phyloP scores from a whole-genome alignment of 805 yeast genomes.

The Lipomyces mesembrius region DNA sequence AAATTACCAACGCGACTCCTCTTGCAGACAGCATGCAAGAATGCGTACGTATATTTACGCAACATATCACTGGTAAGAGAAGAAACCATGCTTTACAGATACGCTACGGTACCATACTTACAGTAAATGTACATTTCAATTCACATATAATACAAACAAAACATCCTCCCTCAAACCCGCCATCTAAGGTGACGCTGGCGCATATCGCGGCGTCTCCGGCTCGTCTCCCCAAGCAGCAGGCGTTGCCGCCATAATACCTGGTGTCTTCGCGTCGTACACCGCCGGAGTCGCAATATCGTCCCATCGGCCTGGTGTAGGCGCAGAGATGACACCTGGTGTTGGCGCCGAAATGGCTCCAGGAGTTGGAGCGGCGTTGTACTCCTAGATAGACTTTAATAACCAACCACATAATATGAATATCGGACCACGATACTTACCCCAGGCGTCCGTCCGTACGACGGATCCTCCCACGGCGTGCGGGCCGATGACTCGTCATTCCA shows the following conservation, averaged over 20 bases:
- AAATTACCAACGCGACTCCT: too few relatives aligned
- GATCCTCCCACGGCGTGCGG: slow-evolving; percentile 43
- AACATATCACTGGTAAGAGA: too few relatives aligned
- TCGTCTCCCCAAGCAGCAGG: slow-evolving; percentile 39
- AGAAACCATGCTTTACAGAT: background rate
- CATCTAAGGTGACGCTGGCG: slow-evolving; percentile 33
- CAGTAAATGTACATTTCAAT: background rate
- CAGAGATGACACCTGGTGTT: slow-evolving; percentile 49
- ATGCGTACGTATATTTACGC: too few relatives aligned
- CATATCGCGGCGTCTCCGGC: slow-evolving; percentile 42
- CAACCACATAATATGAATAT: background rate
- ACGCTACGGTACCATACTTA: background rate
- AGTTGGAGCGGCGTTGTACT: slow-evolving; percentile 47
- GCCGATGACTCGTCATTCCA: slow-evolving; percentile 25
- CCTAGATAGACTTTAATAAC: background rate
- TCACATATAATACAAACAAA: background rate
- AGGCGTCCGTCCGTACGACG: slow-evolving; percentile 45
- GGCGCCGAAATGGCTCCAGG: slow-evolving; percentile 49
- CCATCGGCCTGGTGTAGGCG: slow-evolving; percentile 47
- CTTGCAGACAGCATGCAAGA: too few relatives aligned
- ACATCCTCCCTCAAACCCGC: background rate
- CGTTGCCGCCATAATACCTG: slow-evolving; percentile 37
- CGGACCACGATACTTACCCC: slow-evolving; percentile 47
- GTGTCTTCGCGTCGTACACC: slow-evolving; percentile 47
- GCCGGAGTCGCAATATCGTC: slow-evolving; percentile 46